These are phyloP conservation scores for Saksenaea vasiformis DNA, from an alignment of 371 early-diverging fungal genomes.

Conservation along the genomic window DNA sequence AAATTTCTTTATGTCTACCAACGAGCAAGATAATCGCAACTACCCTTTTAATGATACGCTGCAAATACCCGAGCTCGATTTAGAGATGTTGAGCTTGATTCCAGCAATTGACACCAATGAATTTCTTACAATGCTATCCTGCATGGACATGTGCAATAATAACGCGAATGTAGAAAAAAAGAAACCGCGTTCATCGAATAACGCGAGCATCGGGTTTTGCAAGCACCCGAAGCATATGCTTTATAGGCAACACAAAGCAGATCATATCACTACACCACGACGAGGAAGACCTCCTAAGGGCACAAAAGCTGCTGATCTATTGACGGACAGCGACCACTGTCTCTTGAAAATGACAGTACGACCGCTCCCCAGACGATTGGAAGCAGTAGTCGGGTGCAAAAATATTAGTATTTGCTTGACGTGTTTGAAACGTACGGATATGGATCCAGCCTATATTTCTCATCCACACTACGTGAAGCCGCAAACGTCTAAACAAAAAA, in stretches of 20 bases:
- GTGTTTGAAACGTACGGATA: constrained; percentile 43
- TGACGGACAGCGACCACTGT: not conserved
- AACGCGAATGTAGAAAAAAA: not conserved
- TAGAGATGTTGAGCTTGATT: not conserved
- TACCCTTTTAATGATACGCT: not conserved
- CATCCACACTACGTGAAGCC: constrained; percentile 33
- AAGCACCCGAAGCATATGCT: constrained; percentile 23
- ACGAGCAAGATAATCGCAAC: not conserved
- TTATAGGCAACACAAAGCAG: constrained; percentile 14
- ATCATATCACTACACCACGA: constrained; percentile 22
- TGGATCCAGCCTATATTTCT: constrained; percentile 32
- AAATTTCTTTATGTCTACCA: not conserved
- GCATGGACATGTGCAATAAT: not conserved
- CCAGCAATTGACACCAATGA: not conserved
- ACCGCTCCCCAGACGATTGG: constrained; percentile 42
- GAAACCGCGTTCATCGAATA: not conserved
- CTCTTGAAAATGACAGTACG: constrained; percentile 29
- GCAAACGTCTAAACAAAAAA: constrained; percentile 16
- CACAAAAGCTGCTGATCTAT: constrained; percentile 20
- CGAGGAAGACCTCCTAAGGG: constrained; percentile 50
- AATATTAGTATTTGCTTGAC: constrained; percentile 45
- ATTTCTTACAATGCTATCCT: not conserved
- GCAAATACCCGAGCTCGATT: not conserved
- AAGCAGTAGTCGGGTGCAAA: constrained; percentile 32
- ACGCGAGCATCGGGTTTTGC: constrained; percentile 24